Percentiles rank a stretch among this genome's conserved stretches.
Evolutionary conservation across 1,284 basidiomycete genomes (phyloP).

Genomic region (Pulveroboletus ridleyi): DNA sequence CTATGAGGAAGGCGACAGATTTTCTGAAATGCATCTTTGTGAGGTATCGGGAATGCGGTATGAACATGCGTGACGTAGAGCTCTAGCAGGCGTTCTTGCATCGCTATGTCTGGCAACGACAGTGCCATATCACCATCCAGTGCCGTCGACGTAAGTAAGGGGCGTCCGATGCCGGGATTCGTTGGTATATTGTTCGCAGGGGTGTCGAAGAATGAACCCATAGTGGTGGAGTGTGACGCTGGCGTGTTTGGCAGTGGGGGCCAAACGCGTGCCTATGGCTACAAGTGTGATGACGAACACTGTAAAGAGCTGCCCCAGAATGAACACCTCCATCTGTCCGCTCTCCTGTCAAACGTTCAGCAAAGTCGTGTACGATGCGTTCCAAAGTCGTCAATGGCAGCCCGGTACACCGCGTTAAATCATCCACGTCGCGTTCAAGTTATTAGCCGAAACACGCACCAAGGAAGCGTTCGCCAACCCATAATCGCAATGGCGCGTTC

Average conservation of each 20-base stretch:
- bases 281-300: constrained; percentile 7
- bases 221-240: constrained; percentile 17
- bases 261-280: constrained; percentile 73
- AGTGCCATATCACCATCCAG: constrained; percentile 45
- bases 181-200: constrained; percentile 12
- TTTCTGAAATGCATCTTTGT: constrained; percentile 66
- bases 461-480: constrained; percentile 73
- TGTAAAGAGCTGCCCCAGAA: background rate
- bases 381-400: constrained; percentile 32
- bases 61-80: constrained; percentile 86
- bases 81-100: constrained; percentile 74
- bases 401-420: constrained; percentile 35
- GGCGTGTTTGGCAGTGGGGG: constrained; percentile 57
- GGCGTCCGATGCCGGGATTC: constrained; percentile 14
- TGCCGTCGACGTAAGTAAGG: constrained; percentile 23
- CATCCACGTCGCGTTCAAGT: background rate
- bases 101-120: constrained; percentile 55
- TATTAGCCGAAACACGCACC: constrained; percentile 48
- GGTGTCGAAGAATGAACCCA: constrained; percentile 14
- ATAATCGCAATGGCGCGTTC: constrained; percentile 68
- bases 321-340: background rate
- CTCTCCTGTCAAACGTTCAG: constrained; percentile 10
- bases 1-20: constrained; percentile 24
- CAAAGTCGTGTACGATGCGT: constrained; percentile 25
- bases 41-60: constrained; percentile 73